Evolutionary conservation across 805 yeast species (phyloP).

Genomic region (Clavispora carvajalis): DNA sequence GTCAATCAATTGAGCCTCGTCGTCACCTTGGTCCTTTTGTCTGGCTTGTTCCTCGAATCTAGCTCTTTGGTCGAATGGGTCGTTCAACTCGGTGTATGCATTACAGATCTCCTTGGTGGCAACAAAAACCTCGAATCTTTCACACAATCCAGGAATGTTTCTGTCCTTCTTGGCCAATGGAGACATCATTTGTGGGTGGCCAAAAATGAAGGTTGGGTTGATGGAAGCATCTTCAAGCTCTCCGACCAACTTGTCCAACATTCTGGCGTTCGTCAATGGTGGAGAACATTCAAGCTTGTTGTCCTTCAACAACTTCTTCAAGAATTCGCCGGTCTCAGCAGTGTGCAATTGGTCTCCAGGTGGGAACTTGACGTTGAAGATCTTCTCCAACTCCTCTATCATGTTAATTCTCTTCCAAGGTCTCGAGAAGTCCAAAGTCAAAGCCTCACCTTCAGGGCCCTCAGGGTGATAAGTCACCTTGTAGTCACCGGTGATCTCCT

Average conservation of each 20-base stretch:
- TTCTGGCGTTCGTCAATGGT: constrained; percentile 94
- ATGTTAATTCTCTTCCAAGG: constrained; percentile 99
- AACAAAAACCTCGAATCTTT: constrained; percentile 96
- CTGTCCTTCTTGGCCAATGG: constrained; percentile 97
- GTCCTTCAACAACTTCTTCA: constrained; percentile 71
- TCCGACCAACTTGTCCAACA: constrained; percentile 97
- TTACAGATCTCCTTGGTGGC: constrained; percentile 98
- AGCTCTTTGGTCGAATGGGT: constrained; percentile 96
- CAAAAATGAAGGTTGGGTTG: constrained; percentile 96
- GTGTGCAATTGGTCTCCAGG: constrained; percentile 94
- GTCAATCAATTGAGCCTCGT: constrained; percentile 95
- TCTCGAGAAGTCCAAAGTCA: constrained; percentile 81
- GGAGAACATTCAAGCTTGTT: constrained; percentile 86
- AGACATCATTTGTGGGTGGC: constrained; percentile 99
- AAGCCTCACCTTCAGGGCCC: constrained; percentile 78
- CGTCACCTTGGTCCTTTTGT: constrained; percentile 98
- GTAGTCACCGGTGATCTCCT: constrained; percentile 87
- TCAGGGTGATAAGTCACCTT: constrained; percentile 86
- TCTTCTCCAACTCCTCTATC: constrained; percentile 93
- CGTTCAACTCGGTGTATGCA: constrained; percentile 98
- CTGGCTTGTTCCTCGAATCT: constrained; percentile 98
- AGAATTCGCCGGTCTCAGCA: constrained; percentile 85
- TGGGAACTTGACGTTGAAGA: constrained; percentile 84
- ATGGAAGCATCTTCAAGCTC: constrained; percentile 91
- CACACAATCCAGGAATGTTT: constrained; percentile 89